Evolutionary conservation across 441 rosid species (phyloP).

Genomic region (Dalechampia spathulata): DNA sequence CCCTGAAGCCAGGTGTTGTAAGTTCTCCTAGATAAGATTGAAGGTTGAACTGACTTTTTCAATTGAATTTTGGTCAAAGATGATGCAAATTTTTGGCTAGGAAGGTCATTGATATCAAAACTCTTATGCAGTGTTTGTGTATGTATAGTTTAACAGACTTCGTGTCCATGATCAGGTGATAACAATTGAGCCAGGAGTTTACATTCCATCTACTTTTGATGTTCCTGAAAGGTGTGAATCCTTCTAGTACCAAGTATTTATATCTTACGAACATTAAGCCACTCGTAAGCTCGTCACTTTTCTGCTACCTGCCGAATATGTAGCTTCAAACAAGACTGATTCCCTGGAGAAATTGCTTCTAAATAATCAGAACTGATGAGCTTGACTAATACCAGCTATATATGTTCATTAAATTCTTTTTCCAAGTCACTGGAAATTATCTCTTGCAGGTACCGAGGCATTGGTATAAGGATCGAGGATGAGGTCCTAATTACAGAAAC

Average conservation of each 20-base stretch:
- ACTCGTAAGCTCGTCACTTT: not conserved
- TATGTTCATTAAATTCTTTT: not conserved
- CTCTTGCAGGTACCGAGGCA: conserved; percentile 61
- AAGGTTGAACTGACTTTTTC: not conserved
- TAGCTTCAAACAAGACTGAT: not conserved
- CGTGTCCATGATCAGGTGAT: conserved; percentile 50
- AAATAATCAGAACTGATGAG: no score
- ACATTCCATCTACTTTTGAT: conserved; percentile 53
- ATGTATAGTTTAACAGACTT: not conserved
- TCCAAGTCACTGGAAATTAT: not conserved
- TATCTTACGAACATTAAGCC: not conserved
- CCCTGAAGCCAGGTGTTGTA: conserved; percentile 88
- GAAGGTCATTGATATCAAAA: no score
- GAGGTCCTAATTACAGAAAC: conserved; percentile 91
- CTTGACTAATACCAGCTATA: not conserved
- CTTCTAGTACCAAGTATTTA: conserved; percentile 1
- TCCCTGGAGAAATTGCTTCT: not conserved
- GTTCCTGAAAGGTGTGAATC: conserved; percentile 58
- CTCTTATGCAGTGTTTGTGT: no score
- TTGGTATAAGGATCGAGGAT: conserved; percentile 93
- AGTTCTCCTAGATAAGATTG: conserved; percentile 25
- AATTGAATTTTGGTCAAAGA: no score
- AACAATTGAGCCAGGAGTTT: conserved; percentile 95
- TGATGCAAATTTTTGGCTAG: no score
- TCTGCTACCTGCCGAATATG: not conserved